phyloP scores from a whole-genome alignment of 2,329 filamentous ascomycete species.

The Sordariomycetes sp. region DNA sequence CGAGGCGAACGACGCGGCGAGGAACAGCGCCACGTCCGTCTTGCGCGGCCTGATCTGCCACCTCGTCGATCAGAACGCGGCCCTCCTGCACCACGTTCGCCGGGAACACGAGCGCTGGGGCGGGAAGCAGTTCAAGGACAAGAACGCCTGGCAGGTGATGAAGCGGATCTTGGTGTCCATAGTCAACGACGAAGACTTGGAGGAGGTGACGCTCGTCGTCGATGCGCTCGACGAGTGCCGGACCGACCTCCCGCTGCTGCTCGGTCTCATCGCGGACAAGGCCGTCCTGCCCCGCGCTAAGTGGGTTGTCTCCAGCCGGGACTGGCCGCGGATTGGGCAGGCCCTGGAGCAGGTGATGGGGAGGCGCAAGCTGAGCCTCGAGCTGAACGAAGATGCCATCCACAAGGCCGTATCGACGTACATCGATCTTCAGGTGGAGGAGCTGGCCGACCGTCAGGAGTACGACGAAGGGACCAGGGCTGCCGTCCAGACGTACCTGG shows the following conservation, averaged over 20 bases:
- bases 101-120: conserved; percentile 21
- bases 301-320: conserved; percentile 33
- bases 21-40: conserved; percentile 27
- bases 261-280: conserved; percentile 19
- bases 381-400: conserved; percentile 20
- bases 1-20: conserved; percentile 21
- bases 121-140: conserved; percentile 23
- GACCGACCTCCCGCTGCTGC: conserved; percentile 16
- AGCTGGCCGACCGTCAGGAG: conserved; percentile 10
- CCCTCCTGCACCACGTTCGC: conserved; percentile 21
- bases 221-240: conserved; percentile 36
- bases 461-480: neutral
- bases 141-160: conserved; percentile 23
- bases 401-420: conserved; percentile 20
- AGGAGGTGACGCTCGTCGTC: conserved; percentile 22
- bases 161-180: conserved; percentile 25
- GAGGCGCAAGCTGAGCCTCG: conserved; percentile 10
- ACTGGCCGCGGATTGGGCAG: conserved; percentile 23
- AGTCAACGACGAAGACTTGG: conserved; percentile 19
- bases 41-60: conserved; percentile 30
- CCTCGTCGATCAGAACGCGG: conserved; percentile 20
- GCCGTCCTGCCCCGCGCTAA: conserved; percentile 16
- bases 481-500: conserved; percentile 10
- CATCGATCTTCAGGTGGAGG: conserved; percentile 19
- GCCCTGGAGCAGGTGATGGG: neutral